phyloP scores from a whole-genome alignment of 345 rosid genomes.

The Eucalyptus erythrocorys region DNA sequence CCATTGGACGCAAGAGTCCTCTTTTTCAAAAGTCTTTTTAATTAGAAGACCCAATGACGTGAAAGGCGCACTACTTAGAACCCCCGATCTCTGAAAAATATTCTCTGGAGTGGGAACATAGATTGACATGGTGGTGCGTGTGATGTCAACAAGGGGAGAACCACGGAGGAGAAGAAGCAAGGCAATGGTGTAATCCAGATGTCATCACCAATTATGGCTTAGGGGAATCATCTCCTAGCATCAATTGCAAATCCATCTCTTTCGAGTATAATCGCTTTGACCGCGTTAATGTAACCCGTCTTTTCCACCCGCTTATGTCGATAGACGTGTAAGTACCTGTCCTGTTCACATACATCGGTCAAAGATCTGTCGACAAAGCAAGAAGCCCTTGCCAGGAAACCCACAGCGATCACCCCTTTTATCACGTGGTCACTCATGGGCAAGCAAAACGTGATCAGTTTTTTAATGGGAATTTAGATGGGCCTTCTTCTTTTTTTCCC shows the following conservation, averaged over 20 bases:
- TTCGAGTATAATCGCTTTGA: background rate
- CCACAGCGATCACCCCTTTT: background rate
- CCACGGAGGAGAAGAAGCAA: background rate
- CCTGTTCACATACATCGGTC: background rate
- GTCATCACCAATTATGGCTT: background rate
- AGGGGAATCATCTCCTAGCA: background rate
- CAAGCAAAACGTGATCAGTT: background rate
- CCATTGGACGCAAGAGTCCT: background rate
- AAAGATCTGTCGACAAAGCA: background rate
- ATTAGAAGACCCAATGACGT: background rate
- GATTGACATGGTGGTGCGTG: background rate
- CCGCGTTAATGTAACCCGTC: background rate
- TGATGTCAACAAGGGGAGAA: background rate
- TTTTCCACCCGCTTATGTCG: background rate
- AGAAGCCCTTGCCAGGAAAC: background rate
- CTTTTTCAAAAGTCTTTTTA: background rate
- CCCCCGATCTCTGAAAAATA: background rate
- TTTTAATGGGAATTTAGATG: background rate
- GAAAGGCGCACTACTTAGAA: background rate
- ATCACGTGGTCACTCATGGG: background rate
- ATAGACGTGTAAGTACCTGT: background rate
- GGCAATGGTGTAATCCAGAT: background rate
- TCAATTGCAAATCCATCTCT: background rate
- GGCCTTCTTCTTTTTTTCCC: background rate
- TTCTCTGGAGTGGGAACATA: background rate